A percentile compares a stretch with the other conserved stretches of the same genome.
These are phyloP conservation scores for Metroxylon sagu DNA, from an alignment of 176 grass and related monocot species.

Conservation along the genomic window DNA sequence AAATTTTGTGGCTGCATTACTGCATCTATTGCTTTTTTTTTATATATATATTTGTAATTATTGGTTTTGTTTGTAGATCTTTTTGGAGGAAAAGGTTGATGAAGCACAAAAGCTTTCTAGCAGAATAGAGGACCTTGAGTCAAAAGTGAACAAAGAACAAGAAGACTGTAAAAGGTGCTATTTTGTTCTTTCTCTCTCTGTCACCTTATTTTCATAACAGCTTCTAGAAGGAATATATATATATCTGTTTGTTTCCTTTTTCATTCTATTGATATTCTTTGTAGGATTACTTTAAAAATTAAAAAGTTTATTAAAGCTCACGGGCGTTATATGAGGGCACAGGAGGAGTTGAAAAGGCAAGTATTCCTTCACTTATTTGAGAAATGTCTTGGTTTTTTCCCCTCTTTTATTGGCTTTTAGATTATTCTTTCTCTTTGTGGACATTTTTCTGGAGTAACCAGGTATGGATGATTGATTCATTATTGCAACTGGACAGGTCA, in stretches of 20 bases:
- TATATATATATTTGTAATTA: background rate
- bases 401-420: no score
- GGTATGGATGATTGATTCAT: conserved; percentile 11
- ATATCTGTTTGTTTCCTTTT: background rate
- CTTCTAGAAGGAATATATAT: background rate
- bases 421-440: background rate
- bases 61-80: conserved; percentile 24
- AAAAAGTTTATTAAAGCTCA: conserved; percentile 76
- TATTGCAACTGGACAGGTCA: conserved; percentile 33
- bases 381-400: no score
- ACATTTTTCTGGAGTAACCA: conserved; percentile 13
- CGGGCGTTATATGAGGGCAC: conserved; percentile 50
- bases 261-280: background rate
- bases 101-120: conserved; percentile 48
- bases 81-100: conserved; percentile 48
- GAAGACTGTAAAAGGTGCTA: conserved; percentile 40
- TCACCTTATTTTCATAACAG: no score
- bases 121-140: conserved; percentile 61
- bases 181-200: no score
- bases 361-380: conserved; percentile 8
- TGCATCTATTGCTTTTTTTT: background rate
- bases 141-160: conserved; percentile 47
- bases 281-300: conserved; percentile 65
- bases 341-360: conserved; percentile 73
- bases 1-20: no score